Percentiles rank a stretch among this genome's conserved stretches.
Conservation (phyloP, 2,329 filamentous ascomycete genomes). For the Teratosphaeria destructans region DNA sequence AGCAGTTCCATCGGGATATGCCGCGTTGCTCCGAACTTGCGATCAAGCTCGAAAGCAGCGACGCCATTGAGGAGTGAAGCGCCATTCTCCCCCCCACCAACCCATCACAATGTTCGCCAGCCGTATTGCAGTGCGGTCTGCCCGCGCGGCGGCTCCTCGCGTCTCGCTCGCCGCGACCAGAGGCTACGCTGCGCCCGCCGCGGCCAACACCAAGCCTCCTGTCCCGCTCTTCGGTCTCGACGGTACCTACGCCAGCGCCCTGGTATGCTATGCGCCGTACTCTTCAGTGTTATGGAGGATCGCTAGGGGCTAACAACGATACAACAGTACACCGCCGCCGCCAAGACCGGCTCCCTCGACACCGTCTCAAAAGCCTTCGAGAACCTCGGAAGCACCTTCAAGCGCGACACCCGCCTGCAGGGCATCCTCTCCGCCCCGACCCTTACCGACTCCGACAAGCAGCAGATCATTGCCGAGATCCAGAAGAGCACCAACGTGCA, state of each 20-base stretch:
- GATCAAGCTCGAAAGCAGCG: not conserved
- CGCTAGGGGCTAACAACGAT: conserved; percentile 3
- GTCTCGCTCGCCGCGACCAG: conserved; percentile 55
- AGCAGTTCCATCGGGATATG: not conserved
- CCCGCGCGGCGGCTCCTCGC: conserved; percentile 47
- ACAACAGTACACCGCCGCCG: conserved; percentile 82
- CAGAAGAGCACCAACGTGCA: conserved; percentile 64
- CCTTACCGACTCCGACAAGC: conserved; percentile 69
- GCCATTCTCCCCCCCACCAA: conserved; percentile 5
- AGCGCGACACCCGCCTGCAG: conserved; percentile 73
- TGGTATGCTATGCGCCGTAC: conserved; percentile 70
- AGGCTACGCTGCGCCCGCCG: conserved; percentile 56
- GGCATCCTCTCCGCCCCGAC: conserved; percentile 70
- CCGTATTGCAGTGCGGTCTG: conserved; percentile 46
- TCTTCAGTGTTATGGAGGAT: not conserved
- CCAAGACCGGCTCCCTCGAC: conserved; percentile 79
- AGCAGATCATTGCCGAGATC: conserved; percentile 75
- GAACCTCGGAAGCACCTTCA: conserved; percentile 59
- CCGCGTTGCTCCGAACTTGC: not conserved
- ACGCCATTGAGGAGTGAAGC: not conserved
- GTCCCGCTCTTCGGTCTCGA: conserved; percentile 90
- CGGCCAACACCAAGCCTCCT: conserved; percentile 63
- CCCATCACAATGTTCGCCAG: conserved; percentile 43
- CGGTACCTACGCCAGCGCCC: conserved; percentile 94
- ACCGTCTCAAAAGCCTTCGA: conserved; percentile 70